These are phyloP conservation scores for Trichocomaceae sp. DNA, from an alignment of 2,329 filamentous ascomycete species.

Conservation along the genomic window DNA sequence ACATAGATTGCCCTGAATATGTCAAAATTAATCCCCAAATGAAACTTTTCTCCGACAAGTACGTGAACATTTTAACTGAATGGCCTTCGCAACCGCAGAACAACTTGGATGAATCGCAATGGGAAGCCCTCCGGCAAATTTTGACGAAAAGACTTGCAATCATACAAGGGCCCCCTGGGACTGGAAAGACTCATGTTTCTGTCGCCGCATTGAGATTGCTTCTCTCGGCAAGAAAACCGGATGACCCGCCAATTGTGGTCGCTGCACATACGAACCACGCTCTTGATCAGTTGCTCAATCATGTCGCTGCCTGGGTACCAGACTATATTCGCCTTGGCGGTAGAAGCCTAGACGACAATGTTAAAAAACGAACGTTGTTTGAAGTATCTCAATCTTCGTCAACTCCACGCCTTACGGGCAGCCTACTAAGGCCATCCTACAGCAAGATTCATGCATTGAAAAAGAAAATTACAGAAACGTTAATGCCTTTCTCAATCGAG, in stretches of 20 bases:
- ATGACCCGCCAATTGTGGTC: constrained; percentile 65
- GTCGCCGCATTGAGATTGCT: constrained; percentile 63
- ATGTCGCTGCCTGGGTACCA: constrained; percentile 56
- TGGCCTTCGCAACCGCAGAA: constrained; percentile 46
- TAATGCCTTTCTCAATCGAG: constrained; percentile 37
- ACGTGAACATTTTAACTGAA: constrained; percentile 48
- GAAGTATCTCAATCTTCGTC: constrained; percentile 45
- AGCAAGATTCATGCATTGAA: constrained; percentile 40
- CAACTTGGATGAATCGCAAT: constrained; percentile 64
- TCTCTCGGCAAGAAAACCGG: constrained; percentile 50
- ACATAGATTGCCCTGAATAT: constrained; percentile 48
- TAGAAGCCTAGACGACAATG: constrained; percentile 58
- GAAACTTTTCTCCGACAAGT: constrained; percentile 44
- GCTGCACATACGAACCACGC: constrained; percentile 89
- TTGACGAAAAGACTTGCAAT: constrained; percentile 66
- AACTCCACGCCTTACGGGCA: constrained; percentile 32
- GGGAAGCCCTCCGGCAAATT: constrained; percentile 61
- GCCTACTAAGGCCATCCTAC: constrained; percentile 30
- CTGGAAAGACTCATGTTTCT: constrained; percentile 76
- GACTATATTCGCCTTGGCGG: constrained; percentile 63
- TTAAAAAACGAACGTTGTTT: constrained; percentile 61
- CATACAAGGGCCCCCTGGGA: constrained; percentile 75
- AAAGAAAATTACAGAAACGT: constrained; percentile 34
- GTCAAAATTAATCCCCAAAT: constrained; percentile 44
- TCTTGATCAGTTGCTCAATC: constrained; percentile 69